phyloP scores from a whole-genome alignment of 768 basidiomycete genomes.

The Auricularia cornea region DNA sequence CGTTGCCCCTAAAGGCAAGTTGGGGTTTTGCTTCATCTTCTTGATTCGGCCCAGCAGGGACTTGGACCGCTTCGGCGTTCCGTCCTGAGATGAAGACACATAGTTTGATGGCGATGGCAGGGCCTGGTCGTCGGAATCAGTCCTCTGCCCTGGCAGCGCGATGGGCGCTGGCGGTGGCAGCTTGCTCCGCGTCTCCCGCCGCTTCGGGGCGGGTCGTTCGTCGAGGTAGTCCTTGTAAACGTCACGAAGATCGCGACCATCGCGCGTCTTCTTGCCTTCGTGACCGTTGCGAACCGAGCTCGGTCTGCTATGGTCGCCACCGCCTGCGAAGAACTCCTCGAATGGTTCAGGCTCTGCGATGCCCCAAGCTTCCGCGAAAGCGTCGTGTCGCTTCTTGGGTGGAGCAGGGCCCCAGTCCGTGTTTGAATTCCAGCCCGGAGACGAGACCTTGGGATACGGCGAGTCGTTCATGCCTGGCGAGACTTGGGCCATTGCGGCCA shows the following conservation, averaged over 20 bases:
- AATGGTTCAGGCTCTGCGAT: conserved; percentile 88
- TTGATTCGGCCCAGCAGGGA: conserved; percentile 84
- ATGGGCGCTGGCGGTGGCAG: conserved; percentile 82
- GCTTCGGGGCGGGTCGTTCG: conserved; percentile 20
- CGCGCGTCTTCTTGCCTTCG: conserved; percentile 40
- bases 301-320: conserved; percentile 43
- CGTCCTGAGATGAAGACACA: conserved; percentile 20
- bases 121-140: conserved; percentile 25
- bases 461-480: conserved; percentile 1
- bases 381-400: conserved; percentile 80
- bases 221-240: conserved; percentile 38
- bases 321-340: conserved; percentile 83
- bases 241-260: conserved; percentile 42
- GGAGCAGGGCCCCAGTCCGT: conserved; percentile 16
- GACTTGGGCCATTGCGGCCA: conserved; percentile 8
- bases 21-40: conserved; percentile 80
- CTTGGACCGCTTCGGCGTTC: conserved; percentile 60
- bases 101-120: conserved; percentile 1
- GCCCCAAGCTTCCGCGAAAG: conserved; percentile 88
- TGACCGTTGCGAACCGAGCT: conserved; percentile 64
- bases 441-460: conserved; percentile 7
- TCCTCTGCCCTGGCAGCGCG: conserved; percentile 50
- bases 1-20: conserved; percentile 52
- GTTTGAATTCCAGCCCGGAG: not conserved
- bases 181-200: conserved; percentile 37